phyloP scores from a whole-genome alignment of 441 rosid species.

The Pelargonium fulgidum region DNA sequence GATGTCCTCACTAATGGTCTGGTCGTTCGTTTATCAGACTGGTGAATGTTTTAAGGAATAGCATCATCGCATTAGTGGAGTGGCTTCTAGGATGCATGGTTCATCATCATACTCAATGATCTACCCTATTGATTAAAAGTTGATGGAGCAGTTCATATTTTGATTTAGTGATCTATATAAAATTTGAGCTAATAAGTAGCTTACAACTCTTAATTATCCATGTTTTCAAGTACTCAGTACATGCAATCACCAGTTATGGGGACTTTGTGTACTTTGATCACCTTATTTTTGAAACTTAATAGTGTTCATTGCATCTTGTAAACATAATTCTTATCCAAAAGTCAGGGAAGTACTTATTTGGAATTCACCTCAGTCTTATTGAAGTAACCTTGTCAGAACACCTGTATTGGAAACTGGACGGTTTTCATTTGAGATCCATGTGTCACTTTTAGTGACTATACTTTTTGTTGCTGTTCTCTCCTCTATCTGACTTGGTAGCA shows the following conservation, averaged over 20 bases:
- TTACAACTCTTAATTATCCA: not conserved
- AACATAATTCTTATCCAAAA: not conserved
- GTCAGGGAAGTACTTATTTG: not conserved
- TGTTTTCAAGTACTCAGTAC: not conserved
- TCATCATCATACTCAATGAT: not conserved
- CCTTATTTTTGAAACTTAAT: no score
- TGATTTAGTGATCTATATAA: not conserved
- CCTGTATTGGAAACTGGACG: not conserved
- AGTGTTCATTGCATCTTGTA: not conserved
- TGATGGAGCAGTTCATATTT: not conserved
- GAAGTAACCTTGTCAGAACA: not conserved
- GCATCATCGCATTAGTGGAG: not conserved
- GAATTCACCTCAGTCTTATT: not conserved
- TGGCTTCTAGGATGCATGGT: not conserved
- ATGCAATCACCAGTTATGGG: no score
- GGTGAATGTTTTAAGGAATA: not conserved
- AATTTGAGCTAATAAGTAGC: not conserved
- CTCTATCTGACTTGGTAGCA: not conserved
- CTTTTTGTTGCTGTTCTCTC: no score
- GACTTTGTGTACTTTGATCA: no score
- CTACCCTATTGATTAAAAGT: not conserved
- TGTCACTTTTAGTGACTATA: not conserved
- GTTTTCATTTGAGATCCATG: not conserved
- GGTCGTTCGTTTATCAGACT: not conserved
- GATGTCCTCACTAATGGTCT: not conserved